Percentiles rank a stretch among this genome's conserved stretches.
Conservation (phyloP, 331 rosid species). For the Malus hybrid region DNA sequence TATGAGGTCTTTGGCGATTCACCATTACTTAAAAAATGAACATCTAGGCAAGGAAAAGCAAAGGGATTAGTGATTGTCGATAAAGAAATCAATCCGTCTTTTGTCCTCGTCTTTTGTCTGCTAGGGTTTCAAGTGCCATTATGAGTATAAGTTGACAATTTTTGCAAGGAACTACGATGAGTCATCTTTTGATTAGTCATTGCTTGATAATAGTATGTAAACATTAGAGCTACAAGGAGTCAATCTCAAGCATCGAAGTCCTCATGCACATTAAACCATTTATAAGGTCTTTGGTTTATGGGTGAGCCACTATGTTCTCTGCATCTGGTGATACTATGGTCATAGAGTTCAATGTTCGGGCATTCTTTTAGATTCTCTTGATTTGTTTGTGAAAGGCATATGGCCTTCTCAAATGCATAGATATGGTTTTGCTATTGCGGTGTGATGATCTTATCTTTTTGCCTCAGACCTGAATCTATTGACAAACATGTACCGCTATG, state of each 20-base stretch:
- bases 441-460: conserved; percentile 1
- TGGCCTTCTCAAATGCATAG: neutral
- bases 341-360: neutral
- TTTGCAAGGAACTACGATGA: neutral
- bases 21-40: too few relatives aligned
- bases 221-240: neutral
- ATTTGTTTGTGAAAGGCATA: neutral
- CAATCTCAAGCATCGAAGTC: neutral
- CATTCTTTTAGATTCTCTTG: neutral
- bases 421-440: neutral
- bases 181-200: neutral
- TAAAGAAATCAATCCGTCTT: too few relatives aligned
- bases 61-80: too few relatives aligned
- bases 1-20: too few relatives aligned
- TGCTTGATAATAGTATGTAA: neutral
- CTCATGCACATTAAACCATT: neutral
- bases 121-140: too few relatives aligned
- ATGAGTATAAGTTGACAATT: neutral
- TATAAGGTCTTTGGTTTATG: neutral
- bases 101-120: too few relatives aligned
- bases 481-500: conserved; percentile 45
- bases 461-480: conserved; percentile 52
- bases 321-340: neutral
- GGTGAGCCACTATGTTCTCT: neutral
- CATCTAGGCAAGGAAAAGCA: too few relatives aligned